A percentile compares a stretch with the other conserved stretches of the same genome.
Conservation (phyloP, 2,329 filamentous ascomycete genomes). For the Ophiobolus disseminans region DNA sequence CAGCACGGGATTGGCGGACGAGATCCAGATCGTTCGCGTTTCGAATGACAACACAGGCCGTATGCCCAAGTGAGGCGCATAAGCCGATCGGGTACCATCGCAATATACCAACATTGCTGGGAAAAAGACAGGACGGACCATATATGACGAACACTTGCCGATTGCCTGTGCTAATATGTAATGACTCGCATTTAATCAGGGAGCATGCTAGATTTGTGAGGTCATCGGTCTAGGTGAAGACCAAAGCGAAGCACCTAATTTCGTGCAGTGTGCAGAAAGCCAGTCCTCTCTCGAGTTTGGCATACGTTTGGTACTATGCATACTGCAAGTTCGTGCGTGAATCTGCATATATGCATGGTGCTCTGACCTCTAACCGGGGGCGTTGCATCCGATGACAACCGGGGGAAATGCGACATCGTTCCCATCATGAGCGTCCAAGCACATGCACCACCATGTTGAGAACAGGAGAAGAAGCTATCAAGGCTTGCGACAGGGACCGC, state of each 20-base stretch:
- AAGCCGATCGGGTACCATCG: conserved; percentile 2
- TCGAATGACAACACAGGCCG: conserved; percentile 12
- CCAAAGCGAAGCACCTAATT: not conserved
- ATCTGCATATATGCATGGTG: conserved; percentile 1
- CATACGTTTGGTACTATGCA: conserved; percentile 1
- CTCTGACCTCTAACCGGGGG: not conserved
- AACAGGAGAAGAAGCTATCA: too few relatives aligned
- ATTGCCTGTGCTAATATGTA: conserved; percentile 3
- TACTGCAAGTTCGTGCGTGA: not conserved
- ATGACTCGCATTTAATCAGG: conserved; percentile 6
- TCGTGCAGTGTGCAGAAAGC: not conserved
- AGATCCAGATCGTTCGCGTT: conserved; percentile 13
- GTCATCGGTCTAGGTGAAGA: conserved; percentile 3
- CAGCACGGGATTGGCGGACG: conserved; percentile 3
- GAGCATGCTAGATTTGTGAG: conserved; percentile 4
- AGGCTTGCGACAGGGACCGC: too few relatives aligned
- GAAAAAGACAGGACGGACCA: conserved; percentile 8
- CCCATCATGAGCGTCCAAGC: too few relatives aligned
- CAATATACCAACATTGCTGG: conserved; percentile 16
- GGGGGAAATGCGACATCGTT: too few relatives aligned
- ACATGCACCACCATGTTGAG: too few relatives aligned
- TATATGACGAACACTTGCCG: conserved; percentile 19
- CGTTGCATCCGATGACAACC: conserved; percentile 3
- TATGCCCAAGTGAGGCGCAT: conserved; percentile 2
- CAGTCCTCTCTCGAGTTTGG: not conserved